Conservation (phyloP, 495 filamentous ascomycete genomes). For the Clavariopsis aquatica region DNA sequence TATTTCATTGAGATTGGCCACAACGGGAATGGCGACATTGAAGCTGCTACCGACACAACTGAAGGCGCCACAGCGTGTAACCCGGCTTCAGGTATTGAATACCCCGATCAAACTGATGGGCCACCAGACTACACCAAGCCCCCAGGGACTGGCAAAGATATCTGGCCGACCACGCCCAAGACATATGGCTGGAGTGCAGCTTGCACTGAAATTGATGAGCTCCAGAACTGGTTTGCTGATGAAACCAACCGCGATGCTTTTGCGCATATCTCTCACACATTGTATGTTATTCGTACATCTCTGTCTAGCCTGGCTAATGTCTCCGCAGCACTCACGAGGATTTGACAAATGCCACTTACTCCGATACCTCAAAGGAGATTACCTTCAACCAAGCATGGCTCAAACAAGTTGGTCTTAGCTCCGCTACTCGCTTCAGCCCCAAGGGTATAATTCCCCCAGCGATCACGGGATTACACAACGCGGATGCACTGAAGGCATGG, state of each 20-base stretch:
- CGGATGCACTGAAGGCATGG: constrained; percentile 62
- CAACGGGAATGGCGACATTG: constrained; percentile 64
- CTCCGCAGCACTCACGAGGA: constrained; percentile 53
- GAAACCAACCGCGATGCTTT: constrained; percentile 54
- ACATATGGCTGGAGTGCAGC: constrained; percentile 52
- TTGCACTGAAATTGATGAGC: constrained; percentile 53
- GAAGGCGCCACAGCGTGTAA: constrained; percentile 13
- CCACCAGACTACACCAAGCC: constrained; percentile 59
- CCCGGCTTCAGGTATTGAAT: constrained; percentile 46
- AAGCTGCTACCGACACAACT: constrained; percentile 31
- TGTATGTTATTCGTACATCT: constrained; percentile 33
- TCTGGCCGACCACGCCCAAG: constrained; percentile 55
- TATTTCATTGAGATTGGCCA: constrained; percentile 61
- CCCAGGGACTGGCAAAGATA: constrained; percentile 56
- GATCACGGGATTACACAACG: constrained; percentile 67
- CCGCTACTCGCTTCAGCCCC: constrained; percentile 49
- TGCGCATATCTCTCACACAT: constrained; percentile 62
- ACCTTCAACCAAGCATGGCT: constrained; percentile 63
- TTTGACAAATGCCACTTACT: constrained; percentile 62
- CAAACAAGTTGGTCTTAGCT: constrained; percentile 51
- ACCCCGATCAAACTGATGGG: constrained; percentile 52
- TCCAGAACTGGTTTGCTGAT: constrained; percentile 55
- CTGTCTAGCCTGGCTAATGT: not conserved
- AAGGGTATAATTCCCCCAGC: constrained; percentile 63
- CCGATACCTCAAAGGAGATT: constrained; percentile 59